These are phyloP conservation scores for Brassica rapa DNA, from an alignment of 345 rosid genomes.

Conservation along the genomic window DNA sequence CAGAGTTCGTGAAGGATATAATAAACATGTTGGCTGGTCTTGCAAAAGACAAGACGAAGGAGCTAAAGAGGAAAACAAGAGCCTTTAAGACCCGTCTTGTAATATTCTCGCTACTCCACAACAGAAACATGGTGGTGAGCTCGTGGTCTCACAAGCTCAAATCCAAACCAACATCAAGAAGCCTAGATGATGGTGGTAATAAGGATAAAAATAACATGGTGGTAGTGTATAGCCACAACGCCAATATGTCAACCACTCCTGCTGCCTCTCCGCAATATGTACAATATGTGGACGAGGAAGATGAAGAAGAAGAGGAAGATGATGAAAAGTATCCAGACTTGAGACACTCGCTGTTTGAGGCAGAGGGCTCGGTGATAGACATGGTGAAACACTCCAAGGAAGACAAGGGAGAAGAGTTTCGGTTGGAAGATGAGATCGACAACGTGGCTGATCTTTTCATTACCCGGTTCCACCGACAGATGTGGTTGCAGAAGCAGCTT, in stretches of 20 bases:
- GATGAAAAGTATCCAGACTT: constrained; percentile 55
- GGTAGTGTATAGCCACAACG: constrained; percentile 30
- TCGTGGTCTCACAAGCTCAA: constrained; percentile 62
- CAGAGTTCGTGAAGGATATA: constrained; percentile 50
- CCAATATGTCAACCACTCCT: constrained; percentile 32
- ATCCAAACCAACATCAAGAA: constrained; percentile 29
- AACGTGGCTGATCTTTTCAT: constrained; percentile 78
- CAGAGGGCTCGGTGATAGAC: constrained; percentile 74
- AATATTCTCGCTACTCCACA: constrained; percentile 61
- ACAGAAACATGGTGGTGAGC: constrained; percentile 51
- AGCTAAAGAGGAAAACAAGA: constrained; percentile 59
- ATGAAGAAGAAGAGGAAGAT: constrained; percentile 20
- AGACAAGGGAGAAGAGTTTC: constrained; percentile 68
- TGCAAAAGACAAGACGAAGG: constrained; percentile 50
- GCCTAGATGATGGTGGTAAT: constrained; percentile 9
- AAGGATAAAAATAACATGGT: constrained; percentile 29
- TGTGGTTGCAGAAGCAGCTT: constrained; percentile 75
- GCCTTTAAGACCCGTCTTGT: constrained; percentile 62
- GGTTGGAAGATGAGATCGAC: constrained; percentile 83
- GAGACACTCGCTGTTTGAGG: constrained; percentile 56
- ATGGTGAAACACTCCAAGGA: constrained; percentile 65
- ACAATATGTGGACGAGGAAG: constrained; percentile 2
- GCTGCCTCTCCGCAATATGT: constrained; percentile 35
- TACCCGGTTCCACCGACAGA: constrained; percentile 62
- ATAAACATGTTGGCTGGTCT: constrained; percentile 38